phyloP scores from a whole-genome alignment of 2,329 filamentous ascomycete species.

The Sporothrix pallida region DNA sequence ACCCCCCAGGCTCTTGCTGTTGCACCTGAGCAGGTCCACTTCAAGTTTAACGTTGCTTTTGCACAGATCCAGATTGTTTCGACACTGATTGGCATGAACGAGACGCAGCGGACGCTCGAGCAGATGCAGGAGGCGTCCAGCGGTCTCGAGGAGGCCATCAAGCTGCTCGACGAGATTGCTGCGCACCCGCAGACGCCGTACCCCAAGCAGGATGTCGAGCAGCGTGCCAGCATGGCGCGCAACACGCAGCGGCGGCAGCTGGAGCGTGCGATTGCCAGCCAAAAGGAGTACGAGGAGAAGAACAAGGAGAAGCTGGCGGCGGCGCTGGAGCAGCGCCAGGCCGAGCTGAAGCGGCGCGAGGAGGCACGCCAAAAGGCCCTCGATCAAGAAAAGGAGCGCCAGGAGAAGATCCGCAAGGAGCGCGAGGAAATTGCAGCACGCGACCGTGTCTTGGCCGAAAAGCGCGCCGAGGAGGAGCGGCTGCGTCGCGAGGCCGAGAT shows the following conservation, averaged over 20 bases:
- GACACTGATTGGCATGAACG: slow-evolving; percentile 74
- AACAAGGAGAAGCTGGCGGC: slow-evolving; percentile 87
- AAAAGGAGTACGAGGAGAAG: slow-evolving; percentile 90
- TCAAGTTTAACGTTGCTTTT: slow-evolving; percentile 97
- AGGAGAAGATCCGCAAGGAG: slow-evolving; percentile 84
- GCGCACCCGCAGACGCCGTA: slow-evolving; percentile 76
- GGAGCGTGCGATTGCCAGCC: slow-evolving; percentile 80
- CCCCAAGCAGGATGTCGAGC: slow-evolving; percentile 86
- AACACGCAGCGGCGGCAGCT: slow-evolving; percentile 95
- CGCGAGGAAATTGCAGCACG: slow-evolving; percentile 78
- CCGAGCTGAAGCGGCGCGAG: slow-evolving; percentile 77
- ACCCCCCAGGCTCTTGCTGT: slow-evolving; percentile 69
- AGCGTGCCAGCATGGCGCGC: slow-evolving; percentile 94
- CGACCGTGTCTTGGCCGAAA: slow-evolving; percentile 73
- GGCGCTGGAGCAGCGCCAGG: slow-evolving; percentile 79
- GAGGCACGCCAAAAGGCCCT: slow-evolving; percentile 72
- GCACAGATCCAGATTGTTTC: slow-evolving; percentile 94
- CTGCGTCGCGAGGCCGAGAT: slow-evolving; percentile 74
- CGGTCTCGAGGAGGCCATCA: slow-evolving; percentile 83
- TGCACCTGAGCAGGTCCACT: slow-evolving; percentile 83
- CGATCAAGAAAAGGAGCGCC: slow-evolving; percentile 73
- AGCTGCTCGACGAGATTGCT: slow-evolving; percentile 68
- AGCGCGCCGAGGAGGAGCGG: slow-evolving; percentile 73
- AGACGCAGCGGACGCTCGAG: slow-evolving; percentile 75
- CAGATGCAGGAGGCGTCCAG: slow-evolving; percentile 81